These are phyloP conservation scores for Streptanthus diversifolius DNA, from an alignment of 345 rosid species.

Conservation along the genomic window DNA sequence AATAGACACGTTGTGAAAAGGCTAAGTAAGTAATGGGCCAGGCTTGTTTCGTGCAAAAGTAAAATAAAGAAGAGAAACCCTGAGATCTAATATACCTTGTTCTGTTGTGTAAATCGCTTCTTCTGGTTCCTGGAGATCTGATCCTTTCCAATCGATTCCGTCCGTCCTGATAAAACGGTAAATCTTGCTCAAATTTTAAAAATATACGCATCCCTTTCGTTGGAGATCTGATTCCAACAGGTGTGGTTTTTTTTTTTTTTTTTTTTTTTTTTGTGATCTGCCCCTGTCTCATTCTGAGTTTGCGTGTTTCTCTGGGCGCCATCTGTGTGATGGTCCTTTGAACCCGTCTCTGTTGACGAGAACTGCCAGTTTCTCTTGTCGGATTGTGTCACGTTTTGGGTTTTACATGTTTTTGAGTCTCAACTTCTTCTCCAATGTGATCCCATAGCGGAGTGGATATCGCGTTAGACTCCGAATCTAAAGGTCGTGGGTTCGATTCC, in stretches of 20 bases:
- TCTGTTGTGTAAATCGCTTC: conserved; percentile 13
- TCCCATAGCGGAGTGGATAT: conserved; percentile 99
- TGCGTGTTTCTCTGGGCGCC: background rate
- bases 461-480: conserved; percentile 99
- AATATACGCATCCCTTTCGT: background rate
- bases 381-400: conserved; percentile 26
- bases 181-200: background rate
- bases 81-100: background rate
- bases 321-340: conserved; percentile 21
- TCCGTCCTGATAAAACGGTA: conserved; percentile 19
- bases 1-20: background rate
- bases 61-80: background rate
- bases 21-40: background rate
- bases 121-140: conserved; percentile 21
- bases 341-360: conserved; percentile 20
- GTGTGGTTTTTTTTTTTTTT: background rate
- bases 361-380: conserved; percentile 25
- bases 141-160: background rate
- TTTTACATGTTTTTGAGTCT: conserved; percentile 1
- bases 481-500: conserved; percentile 99
- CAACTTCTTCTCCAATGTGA: conserved; percentile 25
- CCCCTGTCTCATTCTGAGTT: background rate
- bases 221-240: background rate
- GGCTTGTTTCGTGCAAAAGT: background rate
- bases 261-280: background rate